Evolutionary conservation across 106 monocot species (phyloP), one percentile per base, ranked within the genome.

Genomic region (Phalaenopsis aphrodite): DNA sequence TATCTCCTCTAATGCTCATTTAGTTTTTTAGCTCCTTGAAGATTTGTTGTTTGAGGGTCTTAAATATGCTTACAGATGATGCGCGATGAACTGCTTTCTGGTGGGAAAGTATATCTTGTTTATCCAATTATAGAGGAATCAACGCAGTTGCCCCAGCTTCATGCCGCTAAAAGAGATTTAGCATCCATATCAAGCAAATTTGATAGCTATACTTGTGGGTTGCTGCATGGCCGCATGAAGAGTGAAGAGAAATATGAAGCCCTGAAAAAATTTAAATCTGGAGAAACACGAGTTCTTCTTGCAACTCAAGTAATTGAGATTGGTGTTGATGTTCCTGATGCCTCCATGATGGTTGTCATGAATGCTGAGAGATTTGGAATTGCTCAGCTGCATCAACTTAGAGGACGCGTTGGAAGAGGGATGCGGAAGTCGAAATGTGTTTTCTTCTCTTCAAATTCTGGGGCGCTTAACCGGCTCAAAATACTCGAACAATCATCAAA

Each of bases 281-380:
- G 94, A n/a, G 84, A 89, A 78, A 91, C 89, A 52, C 88, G 39
- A 11, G 89, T 99, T 72, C 83, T 99, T 11, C 88, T 94, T 41
- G 86, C 99, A 73, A 99, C 99, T 12, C 99, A 95, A 84, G 93
- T 93, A 38, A 91, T 99, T 82, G 99, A 95, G 88, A 93, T 99
- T 65, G 99, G 99, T 8, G 93, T 99, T 65, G 99, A 99, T 84
- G 86, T 99, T 88, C 93, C 93, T 23, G 95, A 94, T 89, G 99
- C 99, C 67, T 95, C 94, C 7, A 93, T 99, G 94, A 99, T 99
- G 94, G 89, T 99, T 84, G 99, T 99, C 58, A 89, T 99, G 92
- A 99, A 99, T 82, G 94, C 98, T 23, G 99, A 99, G 81, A 90
- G 95, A 82, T 99, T 99, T 79, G 99, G 99, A 75, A 89, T 93